A percentile compares a stretch with the other conserved stretches of the same genome.
Evolutionary conservation across 2,329 filamentous ascomycete species (phyloP).

Genomic region (Seiridium cupressi): DNA sequence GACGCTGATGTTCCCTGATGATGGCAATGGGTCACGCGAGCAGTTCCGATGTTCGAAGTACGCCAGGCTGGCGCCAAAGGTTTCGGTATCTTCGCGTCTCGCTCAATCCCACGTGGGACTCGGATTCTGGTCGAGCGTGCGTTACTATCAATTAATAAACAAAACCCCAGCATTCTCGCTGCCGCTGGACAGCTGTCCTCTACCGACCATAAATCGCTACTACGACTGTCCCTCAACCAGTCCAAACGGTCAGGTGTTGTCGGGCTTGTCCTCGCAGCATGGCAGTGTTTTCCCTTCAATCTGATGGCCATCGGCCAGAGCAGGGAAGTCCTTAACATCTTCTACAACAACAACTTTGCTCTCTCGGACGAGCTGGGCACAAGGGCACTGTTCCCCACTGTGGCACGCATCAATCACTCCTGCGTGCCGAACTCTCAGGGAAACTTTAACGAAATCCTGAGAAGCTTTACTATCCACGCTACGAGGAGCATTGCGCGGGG

Average conservation of each 20-base stretch:
- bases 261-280: neutral
- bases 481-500: conserved; percentile 16
- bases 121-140: conserved; percentile 23
- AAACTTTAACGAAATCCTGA: conserved; percentile 17
- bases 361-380: conserved; percentile 7
- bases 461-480: conserved; percentile 19
- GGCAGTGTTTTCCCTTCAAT: neutral
- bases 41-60: conserved; percentile 16
- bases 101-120: conserved; percentile 18
- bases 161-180: conserved; percentile 15
- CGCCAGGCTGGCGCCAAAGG: conserved; percentile 18
- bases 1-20: neutral
- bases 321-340: conserved; percentile 16
- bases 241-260: conserved; percentile 5
- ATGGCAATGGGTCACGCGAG: neutral
- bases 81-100: conserved; percentile 22
- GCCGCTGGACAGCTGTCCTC: conserved; percentile 10
- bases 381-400: conserved; percentile 17
- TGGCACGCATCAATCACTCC: conserved; percentile 21
- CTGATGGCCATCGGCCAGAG: conserved; percentile 9
- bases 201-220: conserved; percentile 7
- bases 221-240: conserved; percentile 12
- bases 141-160: conserved; percentile 17
- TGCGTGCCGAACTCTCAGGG: conserved; percentile 24
- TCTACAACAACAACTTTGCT: conserved; percentile 22